phyloP scores from a whole-genome alignment of 2,329 filamentous ascomycete species.

The Anisogramma anomala region DNA sequence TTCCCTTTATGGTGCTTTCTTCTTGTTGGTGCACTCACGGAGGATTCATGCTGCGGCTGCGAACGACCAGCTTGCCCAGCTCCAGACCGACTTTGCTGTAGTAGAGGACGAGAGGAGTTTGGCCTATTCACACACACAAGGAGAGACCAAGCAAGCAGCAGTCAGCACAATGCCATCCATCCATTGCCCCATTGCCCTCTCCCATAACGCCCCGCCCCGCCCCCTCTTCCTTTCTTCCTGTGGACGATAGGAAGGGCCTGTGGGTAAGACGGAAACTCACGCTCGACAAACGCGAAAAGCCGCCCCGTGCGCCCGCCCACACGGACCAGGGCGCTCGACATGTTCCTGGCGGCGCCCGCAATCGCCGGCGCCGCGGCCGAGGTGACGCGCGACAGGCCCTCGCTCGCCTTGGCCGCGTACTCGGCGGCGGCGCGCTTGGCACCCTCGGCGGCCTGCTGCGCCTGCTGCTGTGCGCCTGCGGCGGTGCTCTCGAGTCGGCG shows the following conservation, averaged over 20 bases:
- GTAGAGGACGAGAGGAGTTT: slow-evolving; percentile 79
- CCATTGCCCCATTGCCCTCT: background rate
- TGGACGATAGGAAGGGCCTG: too few relatives aligned
- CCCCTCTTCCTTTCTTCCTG: background rate
- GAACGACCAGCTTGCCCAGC: slow-evolving; percentile 77
- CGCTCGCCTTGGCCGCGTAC: slow-evolving; percentile 53
- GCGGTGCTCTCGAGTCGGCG: slow-evolving; percentile 52
- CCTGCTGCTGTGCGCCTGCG: slow-evolving; percentile 26
- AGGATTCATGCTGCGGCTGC: slow-evolving; percentile 80
- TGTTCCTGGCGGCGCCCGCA: slow-evolving; percentile 57
- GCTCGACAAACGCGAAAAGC: slow-evolving; percentile 69
- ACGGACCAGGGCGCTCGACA: slow-evolving; percentile 56
- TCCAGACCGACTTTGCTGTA: slow-evolving; percentile 85
- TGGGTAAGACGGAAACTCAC: slow-evolving; percentile 46
- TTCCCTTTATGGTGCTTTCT: background rate
- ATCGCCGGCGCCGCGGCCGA: slow-evolving; percentile 71
- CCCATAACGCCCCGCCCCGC: background rate
- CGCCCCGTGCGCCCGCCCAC: slow-evolving; percentile 75
- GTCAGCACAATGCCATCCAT: background rate
- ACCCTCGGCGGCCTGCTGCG: slow-evolving; percentile 29
- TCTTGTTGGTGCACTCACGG: slow-evolving; percentile 59
- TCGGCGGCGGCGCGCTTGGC: slow-evolving; percentile 32
- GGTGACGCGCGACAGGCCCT: slow-evolving; percentile 73
- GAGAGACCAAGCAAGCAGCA: slow-evolving; percentile 1
- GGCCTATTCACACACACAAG: too few relatives aligned